Base-by-base conservation (phyloP, 805 yeast species). In the Teunomyces lycoperdinae region DNA sequence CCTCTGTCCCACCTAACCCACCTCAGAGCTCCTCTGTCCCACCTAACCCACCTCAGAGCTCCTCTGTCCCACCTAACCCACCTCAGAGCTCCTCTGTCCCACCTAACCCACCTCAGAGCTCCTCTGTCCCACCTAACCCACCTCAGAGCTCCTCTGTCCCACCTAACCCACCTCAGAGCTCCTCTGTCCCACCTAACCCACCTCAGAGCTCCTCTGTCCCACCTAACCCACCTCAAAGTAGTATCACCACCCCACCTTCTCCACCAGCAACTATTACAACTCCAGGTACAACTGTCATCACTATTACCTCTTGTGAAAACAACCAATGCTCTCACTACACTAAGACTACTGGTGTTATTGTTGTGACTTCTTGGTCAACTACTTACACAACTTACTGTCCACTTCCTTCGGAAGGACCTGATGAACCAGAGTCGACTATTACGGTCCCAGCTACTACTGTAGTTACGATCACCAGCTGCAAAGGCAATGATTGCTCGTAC, bases 261-360 rank as follows among this genome's bases (percentile, higher is more conserved):
- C 31, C 34, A 10, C 31, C 30, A 33, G 33, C 44, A 33, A 41
- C 26, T 32, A 46, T 39, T 43, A 26, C 33, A 4, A 31, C 16
- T 9, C 29, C 44, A 46, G 24, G 14, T 14, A 56, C 62, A 50
- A 65, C 68, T 28, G 52, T 64, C 42, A 50, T 67, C 42, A 68
- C 71, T 51, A 58, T 65, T 51, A 66, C 74, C 46, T 61, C 70
- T 44, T 70, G 76, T 56, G 53, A 64, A 14, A 61, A 61, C 50
- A 47, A 65, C 61, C 54, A 47, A 38, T 70, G 76, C 51, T 17
- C 47, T 9, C 49, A 38, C 13, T 33, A 36, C 11, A 42, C 33
- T n/a, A 31, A 36, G 26, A 47, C 49, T 39, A 38, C 46, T 11
- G 49, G 43, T 13, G 27, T 47, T 4, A 32, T 38, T 14, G 43